phyloP scores from a whole-genome alignment of 1,284 basidiomycete species.

The Apiotrichum brassicae region DNA sequence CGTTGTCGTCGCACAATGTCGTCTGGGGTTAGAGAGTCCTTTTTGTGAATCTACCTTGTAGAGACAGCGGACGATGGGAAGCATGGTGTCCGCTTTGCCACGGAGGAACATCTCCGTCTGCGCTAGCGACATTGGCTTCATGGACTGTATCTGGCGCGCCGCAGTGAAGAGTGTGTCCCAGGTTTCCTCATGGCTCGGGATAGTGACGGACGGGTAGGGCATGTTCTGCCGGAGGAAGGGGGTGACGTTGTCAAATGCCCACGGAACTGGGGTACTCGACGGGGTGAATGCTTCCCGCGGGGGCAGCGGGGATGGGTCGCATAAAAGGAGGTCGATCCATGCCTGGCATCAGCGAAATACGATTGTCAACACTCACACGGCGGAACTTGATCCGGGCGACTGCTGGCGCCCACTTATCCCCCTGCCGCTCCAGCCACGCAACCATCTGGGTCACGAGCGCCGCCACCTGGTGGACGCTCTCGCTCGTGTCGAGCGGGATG shows the following conservation, averaged over 20 bases:
- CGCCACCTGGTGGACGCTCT: conserved; percentile 58
- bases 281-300: neutral
- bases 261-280: neutral
- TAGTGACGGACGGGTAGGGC: conserved; percentile 59
- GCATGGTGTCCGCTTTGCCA: neutral
- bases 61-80: conserved; percentile 18
- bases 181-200: conserved; percentile 53
- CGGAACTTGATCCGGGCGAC: conserved; percentile 8
- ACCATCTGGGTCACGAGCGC: conserved; percentile 57
- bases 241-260: conserved; percentile 53
- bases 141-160: neutral
- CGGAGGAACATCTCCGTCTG: conserved; percentile 4
- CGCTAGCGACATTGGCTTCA: neutral
- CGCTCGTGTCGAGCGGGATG: conserved; percentile 64
- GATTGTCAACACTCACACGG: neutral
- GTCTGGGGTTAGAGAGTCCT: conserved; percentile 2
- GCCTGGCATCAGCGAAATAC: neutral
- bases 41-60: conserved; percentile 12
- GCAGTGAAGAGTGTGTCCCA: conserved; percentile 52
- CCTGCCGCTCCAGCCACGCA: conserved; percentile 46
- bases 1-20: neutral
- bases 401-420: conserved; percentile 5
- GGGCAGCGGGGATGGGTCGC: neutral
- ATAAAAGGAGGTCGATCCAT: neutral
- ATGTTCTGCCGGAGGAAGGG: conserved; percentile 65